Percentiles rank a stretch among this genome's conserved stretches.
These are phyloP conservation scores for Boletellus emodensis DNA, from an alignment of 768 basidiomycete genomes.

Conservation along the genomic window DNA sequence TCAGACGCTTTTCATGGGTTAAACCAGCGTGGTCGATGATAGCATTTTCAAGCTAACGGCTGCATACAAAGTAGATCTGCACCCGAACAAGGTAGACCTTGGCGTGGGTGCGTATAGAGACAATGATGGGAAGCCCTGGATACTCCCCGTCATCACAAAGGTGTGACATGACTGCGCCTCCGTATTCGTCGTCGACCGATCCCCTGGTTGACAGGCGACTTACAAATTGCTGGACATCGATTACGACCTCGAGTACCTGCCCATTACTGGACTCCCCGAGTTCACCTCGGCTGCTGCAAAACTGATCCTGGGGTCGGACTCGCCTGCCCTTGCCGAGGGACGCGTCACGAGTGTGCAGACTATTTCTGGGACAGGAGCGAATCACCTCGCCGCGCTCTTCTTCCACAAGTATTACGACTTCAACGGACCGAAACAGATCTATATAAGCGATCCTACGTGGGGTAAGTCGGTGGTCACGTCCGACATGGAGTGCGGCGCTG, in stretches of 20 bases:
- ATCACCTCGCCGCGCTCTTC: constrained; percentile 89
- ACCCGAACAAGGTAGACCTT: constrained; percentile 79
- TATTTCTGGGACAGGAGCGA: constrained; percentile 94
- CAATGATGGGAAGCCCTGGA: constrained; percentile 83
- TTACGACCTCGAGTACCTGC: constrained; percentile 89
- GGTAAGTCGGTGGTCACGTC: constrained; percentile 45
- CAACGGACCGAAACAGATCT: constrained; percentile 62
- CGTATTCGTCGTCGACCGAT: constrained; percentile 1
- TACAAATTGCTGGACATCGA: constrained; percentile 58
- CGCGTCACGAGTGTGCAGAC: constrained; percentile 85
- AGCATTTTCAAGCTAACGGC: constrained; percentile 92
- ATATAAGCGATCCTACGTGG: constrained; percentile 94
- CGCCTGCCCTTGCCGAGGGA: constrained; percentile 63
- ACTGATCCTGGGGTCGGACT: constrained; percentile 73
- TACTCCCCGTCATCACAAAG: constrained; percentile 88
- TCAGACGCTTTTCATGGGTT: neutral
- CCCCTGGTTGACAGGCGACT: constrained; percentile 61
- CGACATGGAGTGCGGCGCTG: neutral
- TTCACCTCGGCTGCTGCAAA: constrained; percentile 80
- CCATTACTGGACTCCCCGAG: constrained; percentile 82
- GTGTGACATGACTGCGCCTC: constrained; percentile 35
- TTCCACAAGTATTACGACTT: constrained; percentile 76
- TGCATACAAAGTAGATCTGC: constrained; percentile 78
- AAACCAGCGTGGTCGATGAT: constrained; percentile 7
- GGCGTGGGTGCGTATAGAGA: constrained; percentile 94